These are phyloP conservation scores for Wolfiporia cocos DNA, from an alignment of 1,284 basidiomycete species.

Conservation along the genomic window DNA sequence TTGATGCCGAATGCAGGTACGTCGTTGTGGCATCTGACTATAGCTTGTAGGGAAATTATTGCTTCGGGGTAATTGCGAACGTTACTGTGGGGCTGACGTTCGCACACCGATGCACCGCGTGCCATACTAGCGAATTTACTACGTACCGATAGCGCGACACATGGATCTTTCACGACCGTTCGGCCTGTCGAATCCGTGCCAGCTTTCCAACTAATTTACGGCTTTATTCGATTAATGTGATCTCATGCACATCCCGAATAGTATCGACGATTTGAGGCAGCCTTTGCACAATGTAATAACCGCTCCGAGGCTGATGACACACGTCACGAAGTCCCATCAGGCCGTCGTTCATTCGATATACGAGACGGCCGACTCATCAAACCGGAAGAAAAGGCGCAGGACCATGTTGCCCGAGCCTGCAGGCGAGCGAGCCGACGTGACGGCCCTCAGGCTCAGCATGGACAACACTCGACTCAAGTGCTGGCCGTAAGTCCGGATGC, in stretches of 20 bases:
- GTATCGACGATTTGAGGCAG: constrained; percentile 48
- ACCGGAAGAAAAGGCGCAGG: constrained; percentile 41
- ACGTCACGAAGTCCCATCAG: constrained; percentile 50
- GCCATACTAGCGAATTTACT: too few species aligned
- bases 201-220: too few species aligned
- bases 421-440: constrained; percentile 36
- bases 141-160: too few species aligned
- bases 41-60: too few species aligned
- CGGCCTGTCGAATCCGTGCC: too few species aligned
- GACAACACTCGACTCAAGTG: constrained; percentile 44
- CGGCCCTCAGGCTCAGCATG: constrained; percentile 40
- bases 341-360: constrained; percentile 39
- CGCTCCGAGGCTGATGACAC: constrained; percentile 50
- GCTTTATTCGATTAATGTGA: too few species aligned
- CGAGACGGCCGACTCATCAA: constrained; percentile 33
- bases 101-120: too few species aligned
- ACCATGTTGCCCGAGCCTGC: constrained; percentile 23
- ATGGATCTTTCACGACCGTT: too few species aligned
- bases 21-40: too few species aligned
- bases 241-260: too few species aligned
- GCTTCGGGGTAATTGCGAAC: too few species aligned
- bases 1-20: constrained; percentile 28
- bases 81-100: too few species aligned
- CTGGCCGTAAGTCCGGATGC: constrained; percentile 44
- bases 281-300: constrained; percentile 42